Conservation (phyloP, 495 filamentous ascomycete species). For the Talaromyces trachyspermus region DNA sequence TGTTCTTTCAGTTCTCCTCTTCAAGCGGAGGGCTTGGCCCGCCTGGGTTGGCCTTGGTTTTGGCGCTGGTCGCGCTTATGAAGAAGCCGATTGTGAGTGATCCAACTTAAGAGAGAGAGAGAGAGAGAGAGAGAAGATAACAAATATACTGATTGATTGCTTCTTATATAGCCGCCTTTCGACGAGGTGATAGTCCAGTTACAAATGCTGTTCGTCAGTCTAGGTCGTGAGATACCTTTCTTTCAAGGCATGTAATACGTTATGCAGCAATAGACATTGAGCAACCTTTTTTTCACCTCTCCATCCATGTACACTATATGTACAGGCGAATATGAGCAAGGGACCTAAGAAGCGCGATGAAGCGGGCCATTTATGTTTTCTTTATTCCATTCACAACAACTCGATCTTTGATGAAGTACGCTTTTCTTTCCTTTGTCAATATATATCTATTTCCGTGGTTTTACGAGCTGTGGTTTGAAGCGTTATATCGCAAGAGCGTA, state of each 20-base stretch:
- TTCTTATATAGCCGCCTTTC: constrained; percentile 35
- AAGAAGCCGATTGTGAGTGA: constrained; percentile 60
- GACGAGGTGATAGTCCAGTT: constrained; percentile 38
- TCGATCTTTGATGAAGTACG: background rate
- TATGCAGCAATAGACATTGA: too few relatives aligned
- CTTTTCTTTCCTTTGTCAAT: background rate
- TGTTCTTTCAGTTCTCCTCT: constrained; percentile 95
- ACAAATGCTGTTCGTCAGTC: constrained; percentile 38
- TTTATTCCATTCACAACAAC: too few relatives aligned
- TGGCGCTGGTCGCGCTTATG: constrained; percentile 91
- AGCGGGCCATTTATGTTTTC: too few relatives aligned
- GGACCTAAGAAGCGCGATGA: too few relatives aligned
- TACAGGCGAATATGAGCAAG: too few relatives aligned
- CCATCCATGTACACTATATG: too few relatives aligned
- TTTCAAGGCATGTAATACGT: background rate
- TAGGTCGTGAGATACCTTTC: constrained; percentile 7
- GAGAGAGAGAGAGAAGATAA: background rate
- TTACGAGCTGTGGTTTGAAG: background rate
- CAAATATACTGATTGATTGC: background rate
- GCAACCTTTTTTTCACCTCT: too few relatives aligned
- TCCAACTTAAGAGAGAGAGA: background rate
- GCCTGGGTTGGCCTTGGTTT: constrained; percentile 89
- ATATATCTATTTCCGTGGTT: background rate
- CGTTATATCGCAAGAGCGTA: background rate
- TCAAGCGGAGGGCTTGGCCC: constrained; percentile 96